A percentile compares a stretch with the other conserved stretches of the same genome.
Conservation (phyloP, 2,329 filamentous ascomycete species). For the Botrytis fragariae region DNA sequence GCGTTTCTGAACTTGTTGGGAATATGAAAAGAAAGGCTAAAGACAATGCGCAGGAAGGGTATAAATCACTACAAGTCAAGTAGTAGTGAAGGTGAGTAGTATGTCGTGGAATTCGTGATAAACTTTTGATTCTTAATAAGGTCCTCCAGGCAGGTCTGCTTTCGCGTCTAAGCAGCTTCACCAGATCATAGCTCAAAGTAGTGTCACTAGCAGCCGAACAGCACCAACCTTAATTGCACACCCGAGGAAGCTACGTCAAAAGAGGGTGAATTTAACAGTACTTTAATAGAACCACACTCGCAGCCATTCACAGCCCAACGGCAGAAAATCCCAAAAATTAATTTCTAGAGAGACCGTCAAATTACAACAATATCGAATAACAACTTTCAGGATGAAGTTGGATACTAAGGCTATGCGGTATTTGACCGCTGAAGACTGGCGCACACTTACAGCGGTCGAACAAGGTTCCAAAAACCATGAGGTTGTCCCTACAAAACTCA, state of each 20-base stretch:
- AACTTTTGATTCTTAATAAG: constrained; percentile 29
- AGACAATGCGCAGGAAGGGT: constrained; percentile 15
- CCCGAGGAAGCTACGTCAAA: neutral
- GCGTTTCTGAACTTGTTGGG: constrained; percentile 9
- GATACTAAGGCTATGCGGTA: constrained; percentile 93
- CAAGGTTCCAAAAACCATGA: constrained; percentile 95
- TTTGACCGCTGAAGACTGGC: constrained; percentile 89
- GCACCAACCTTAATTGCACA: constrained; percentile 16
- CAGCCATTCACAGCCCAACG: constrained; percentile 4
- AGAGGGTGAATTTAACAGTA: neutral
- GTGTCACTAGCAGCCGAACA: constrained; percentile 18
- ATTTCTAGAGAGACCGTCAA: neutral
- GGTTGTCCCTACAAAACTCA: constrained; percentile 86
- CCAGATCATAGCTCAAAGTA: constrained; percentile 21
- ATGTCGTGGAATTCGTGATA: constrained; percentile 36
- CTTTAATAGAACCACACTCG: neutral
- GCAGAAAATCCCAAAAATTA: constrained; percentile 16
- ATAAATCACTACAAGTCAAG: constrained; percentile 12
- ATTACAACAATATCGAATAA: constrained; percentile 2
- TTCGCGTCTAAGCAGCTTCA: constrained; percentile 23
- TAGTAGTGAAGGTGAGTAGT: constrained; percentile 20
- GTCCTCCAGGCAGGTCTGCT: constrained; percentile 21
- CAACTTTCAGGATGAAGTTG: constrained; percentile 70
- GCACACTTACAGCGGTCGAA: constrained; percentile 89
- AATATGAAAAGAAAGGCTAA: constrained; percentile 13